A percentile compares a stretch with the other conserved stretches of the same genome.
Evolutionary conservation across 495 filamentous ascomycete species (phyloP).

Genomic region (Penicillium silybi): DNA sequence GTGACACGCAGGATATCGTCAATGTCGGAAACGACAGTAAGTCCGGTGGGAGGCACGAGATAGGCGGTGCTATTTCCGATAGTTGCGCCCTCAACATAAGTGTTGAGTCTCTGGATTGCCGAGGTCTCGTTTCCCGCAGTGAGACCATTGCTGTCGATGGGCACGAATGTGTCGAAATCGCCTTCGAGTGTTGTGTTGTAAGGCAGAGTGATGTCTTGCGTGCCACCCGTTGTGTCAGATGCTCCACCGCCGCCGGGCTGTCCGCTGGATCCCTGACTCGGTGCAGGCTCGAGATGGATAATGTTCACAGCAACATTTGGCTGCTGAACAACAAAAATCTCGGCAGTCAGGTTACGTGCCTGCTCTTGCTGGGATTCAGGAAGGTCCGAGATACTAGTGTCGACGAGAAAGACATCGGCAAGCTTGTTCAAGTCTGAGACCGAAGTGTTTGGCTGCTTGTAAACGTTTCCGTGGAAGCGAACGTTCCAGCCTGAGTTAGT

Average conservation of each 20-base stretch:
- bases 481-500: slow-evolving; percentile 73
- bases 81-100: slow-evolving; percentile 57
- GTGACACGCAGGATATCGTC: slow-evolving; percentile 80
- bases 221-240: slow-evolving; percentile 50
- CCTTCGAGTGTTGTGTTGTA: slow-evolving; percentile 58
- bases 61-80: slow-evolving; percentile 73
- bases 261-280: slow-evolving; percentile 43
- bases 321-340: slow-evolving; percentile 71
- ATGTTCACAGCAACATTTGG: slow-evolving; percentile 52
- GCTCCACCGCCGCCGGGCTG: slow-evolving; percentile 50
- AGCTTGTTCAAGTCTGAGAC: slow-evolving; percentile 58
- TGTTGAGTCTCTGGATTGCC: slow-evolving; percentile 59
- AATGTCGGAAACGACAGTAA: slow-evolving; percentile 71
- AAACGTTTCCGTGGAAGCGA: slow-evolving; percentile 73
- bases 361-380: slow-evolving; percentile 56
- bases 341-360: slow-evolving; percentile 67
- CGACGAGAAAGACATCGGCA: slow-evolving; percentile 66
- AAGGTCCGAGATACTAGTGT: slow-evolving; percentile 54
- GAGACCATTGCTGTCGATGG: slow-evolving; percentile 46
- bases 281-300: slow-evolving; percentile 57
- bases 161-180: slow-evolving; percentile 67
- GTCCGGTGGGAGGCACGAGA: slow-evolving; percentile 61
- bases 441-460: slow-evolving; percentile 67
- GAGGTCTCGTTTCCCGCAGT: slow-evolving; percentile 57
- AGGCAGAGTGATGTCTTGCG: slow-evolving; percentile 52